Conservation (phyloP, 306 rosid species). For the Canavalia gladiata region DNA sequence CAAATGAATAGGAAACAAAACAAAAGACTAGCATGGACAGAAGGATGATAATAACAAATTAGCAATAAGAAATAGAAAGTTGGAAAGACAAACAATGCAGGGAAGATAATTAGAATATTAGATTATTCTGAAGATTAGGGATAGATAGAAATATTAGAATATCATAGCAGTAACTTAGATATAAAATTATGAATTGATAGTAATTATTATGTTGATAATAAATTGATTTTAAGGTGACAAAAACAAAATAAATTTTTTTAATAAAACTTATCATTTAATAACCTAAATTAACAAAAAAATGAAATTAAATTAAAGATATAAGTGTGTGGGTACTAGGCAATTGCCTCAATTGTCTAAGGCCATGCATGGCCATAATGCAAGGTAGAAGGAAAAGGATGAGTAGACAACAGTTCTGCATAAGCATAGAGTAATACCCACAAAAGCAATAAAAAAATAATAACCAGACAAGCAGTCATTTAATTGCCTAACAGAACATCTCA, state of each 20-base stretch:
- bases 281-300: neutral
- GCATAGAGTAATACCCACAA: slow-evolving; percentile 2
- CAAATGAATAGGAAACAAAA: neutral
- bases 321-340: neutral
- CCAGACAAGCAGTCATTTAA: neutral
- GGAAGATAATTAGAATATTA: neutral
- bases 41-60: neutral
- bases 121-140: neutral
- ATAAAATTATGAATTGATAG: too few relatives aligned
- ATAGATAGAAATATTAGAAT: neutral
- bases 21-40: neutral
- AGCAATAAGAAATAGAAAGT: neutral
- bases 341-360: too few relatives aligned
- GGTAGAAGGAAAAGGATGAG: neutral
- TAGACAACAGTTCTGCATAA: neutral
- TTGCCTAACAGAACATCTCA: neutral
- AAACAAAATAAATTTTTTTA: too few relatives aligned
- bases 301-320: neutral
- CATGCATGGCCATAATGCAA: neutral
- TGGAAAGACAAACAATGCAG: neutral
- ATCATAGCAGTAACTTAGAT: too few relatives aligned
- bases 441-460: neutral
- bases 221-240: too few relatives aligned
- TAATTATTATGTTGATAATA: too few relatives aligned
- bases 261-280: neutral